Conservation (phyloP, 305 asterid genomes). For the Fraxinus velutina region DNA sequence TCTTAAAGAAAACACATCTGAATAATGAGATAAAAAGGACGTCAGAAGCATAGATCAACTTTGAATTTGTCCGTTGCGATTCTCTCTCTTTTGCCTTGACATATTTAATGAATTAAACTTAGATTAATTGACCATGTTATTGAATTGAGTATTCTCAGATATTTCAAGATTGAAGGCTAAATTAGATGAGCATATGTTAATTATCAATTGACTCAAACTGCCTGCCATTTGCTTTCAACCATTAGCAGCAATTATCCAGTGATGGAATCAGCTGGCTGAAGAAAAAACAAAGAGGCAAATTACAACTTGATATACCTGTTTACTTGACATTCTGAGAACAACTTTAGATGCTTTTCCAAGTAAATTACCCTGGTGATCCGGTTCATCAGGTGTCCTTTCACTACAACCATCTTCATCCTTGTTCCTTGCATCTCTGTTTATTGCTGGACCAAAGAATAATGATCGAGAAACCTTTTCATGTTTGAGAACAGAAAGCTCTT, state of each 20-base stretch:
- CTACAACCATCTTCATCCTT: conserved; percentile 36
- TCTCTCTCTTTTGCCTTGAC: not conserved
- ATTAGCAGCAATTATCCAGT: not conserved
- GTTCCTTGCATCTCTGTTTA: conserved; percentile 30
- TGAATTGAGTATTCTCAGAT: not conserved
- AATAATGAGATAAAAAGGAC: conserved; percentile 7
- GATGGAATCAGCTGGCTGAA: not conserved
- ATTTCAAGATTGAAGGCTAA: not conserved
- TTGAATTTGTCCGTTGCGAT: not conserved
- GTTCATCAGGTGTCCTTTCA: conserved; percentile 27
- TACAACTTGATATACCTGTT: conserved; percentile 51
- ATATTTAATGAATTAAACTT: not conserved
- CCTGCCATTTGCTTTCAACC: not conserved
- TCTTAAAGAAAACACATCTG: not conserved
- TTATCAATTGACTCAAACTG: not conserved
- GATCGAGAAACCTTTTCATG: conserved; percentile 65
- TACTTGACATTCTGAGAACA: conserved; percentile 62
- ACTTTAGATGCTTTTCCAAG: conserved; percentile 50
- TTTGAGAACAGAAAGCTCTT: conserved; percentile 78
- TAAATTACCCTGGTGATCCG: conserved; percentile 29
- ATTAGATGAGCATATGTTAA: not conserved
- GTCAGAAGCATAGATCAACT: not conserved
- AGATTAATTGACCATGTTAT: not conserved
- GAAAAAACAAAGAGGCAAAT: not conserved
- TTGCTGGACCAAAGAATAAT: conserved; percentile 48